Evolutionary conservation across 2,329 filamentous ascomycete species (phyloP).

Genomic region (Tolypocladium nubicola): DNA sequence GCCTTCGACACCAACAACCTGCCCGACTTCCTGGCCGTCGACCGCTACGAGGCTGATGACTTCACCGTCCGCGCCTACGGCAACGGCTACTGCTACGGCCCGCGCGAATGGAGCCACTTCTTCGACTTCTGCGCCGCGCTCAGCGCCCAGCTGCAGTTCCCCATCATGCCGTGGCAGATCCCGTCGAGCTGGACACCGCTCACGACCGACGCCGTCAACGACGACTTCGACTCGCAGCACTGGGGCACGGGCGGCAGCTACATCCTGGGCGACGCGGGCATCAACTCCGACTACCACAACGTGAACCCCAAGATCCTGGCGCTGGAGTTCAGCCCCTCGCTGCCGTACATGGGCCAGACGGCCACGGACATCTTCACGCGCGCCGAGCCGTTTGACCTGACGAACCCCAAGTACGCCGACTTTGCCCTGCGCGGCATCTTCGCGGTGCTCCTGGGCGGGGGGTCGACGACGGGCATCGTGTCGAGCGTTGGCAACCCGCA

Average conservation of each 20-base stretch:
- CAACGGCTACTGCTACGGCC: constrained; percentile 3
- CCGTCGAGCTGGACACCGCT: constrained; percentile 1
- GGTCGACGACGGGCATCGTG: constrained; percentile 1
- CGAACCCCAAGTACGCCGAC: neutral
- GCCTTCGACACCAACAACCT: neutral
- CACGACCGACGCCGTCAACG: neutral
- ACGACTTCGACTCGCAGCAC: neutral
- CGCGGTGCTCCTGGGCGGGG: constrained; percentile 1
- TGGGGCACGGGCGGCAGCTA: constrained; percentile 2
- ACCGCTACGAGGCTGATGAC: constrained; percentile 4
- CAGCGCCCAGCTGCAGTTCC: neutral
- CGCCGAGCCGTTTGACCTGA: neutral
- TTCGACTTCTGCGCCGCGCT: constrained; percentile 1
- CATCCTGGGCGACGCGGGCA: neutral
- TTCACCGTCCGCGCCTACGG: constrained; percentile 1
- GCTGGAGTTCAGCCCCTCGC: neutral
- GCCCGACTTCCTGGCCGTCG: constrained; percentile 3
- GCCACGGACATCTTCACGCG: neutral
- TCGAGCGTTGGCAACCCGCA: neutral
- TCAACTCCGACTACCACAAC: neutral
- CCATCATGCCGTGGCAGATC: constrained; percentile 4
- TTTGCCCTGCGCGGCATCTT: constrained; percentile 1
- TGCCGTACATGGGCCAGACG: neutral
- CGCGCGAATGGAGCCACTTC: constrained; percentile 2
- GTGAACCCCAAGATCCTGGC: neutral